These are phyloP conservation scores for Tetracladium setigerum DNA, from an alignment of 495 filamentous ascomycete genomes.

Conservation along the genomic window DNA sequence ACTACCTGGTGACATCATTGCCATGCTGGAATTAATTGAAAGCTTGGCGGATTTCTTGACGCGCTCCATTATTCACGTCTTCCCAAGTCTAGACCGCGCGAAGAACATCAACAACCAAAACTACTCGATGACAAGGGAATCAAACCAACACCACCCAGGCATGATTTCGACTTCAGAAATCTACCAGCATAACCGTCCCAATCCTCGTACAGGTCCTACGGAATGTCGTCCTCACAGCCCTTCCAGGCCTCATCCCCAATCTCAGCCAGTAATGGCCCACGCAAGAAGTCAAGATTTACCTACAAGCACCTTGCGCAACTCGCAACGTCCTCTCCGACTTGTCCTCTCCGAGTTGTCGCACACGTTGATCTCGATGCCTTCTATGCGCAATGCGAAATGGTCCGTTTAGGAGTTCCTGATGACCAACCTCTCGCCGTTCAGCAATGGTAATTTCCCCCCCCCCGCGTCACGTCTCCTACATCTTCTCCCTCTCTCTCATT, in stretches of 20 bases:
- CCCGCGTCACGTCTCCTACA: not conserved
- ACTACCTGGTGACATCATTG: no score
- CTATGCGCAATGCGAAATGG: conserved; percentile 94
- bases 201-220: not conserved
- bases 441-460: conserved; percentile 51
- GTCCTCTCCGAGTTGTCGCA: conserved; percentile 78
- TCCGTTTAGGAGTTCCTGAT: conserved; percentile 66
- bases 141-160: not conserved
- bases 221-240: conserved; percentile 20
- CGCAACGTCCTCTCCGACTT: conserved; percentile 57
- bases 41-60: not conserved
- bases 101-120: not conserved
- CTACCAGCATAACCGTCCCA: not conserved
- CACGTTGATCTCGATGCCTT: conserved; percentile 97
- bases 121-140: not conserved
- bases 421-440: conserved; percentile 87
- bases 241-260: conserved; percentile 20
- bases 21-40: no score
- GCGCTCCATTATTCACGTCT: not conserved
- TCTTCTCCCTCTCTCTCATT: not conserved
- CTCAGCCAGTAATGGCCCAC: not conserved
- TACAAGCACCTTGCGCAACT: conserved; percentile 75
- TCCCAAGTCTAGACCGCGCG: not conserved
- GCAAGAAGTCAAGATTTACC: conserved; percentile 68
- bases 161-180: not conserved